Evolutionary conservation across 2,329 filamentous ascomycete genomes (phyloP).

Genomic region (Ceratocystis smalleyi): DNA sequence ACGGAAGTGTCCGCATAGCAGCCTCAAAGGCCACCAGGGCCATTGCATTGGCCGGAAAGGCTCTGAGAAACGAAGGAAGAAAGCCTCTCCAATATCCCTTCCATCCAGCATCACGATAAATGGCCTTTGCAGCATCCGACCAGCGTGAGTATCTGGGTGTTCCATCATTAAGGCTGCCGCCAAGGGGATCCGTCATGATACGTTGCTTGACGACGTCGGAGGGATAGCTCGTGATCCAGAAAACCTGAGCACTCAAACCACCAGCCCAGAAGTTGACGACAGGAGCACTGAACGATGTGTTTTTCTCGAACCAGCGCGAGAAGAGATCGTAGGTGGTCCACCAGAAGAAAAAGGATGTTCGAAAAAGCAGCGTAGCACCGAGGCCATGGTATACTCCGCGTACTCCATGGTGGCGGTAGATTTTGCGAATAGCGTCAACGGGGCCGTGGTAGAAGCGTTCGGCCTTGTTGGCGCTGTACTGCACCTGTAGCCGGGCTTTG

Average conservation of each 20-base stretch:
- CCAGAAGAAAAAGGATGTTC: constrained; percentile 94
- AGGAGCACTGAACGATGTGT: constrained; percentile 58
- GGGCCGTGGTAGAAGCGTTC: constrained; percentile 73
- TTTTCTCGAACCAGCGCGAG: constrained; percentile 47
- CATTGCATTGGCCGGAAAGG: constrained; percentile 91
- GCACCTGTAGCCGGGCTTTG: constrained; percentile 85
- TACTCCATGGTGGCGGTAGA: constrained; percentile 57
- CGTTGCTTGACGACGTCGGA: constrained; percentile 89
- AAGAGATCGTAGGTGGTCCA: constrained; percentile 91
- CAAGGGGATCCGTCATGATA: constrained; percentile 89
- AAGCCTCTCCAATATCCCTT: constrained; percentile 89
- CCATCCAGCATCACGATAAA: constrained; percentile 61
- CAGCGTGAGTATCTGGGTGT: constrained; percentile 55
- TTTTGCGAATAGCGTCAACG: constrained; percentile 63
- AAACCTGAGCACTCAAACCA: constrained; percentile 79
- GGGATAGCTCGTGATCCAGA: constrained; percentile 87
- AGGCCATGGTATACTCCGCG: constrained; percentile 75
- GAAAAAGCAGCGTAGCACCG: constrained; percentile 69
- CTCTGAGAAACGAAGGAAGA: constrained; percentile 78
- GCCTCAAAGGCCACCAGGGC: constrained; percentile 87
- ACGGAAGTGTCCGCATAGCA: constrained; percentile 56
- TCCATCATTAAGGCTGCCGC: constrained; percentile 51
- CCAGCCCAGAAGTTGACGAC: constrained; percentile 95
- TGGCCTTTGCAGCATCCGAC: constrained; percentile 61
- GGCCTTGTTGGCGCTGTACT: constrained; percentile 68